Base-by-base conservation (phyloP, 1,284 basidiomycete species). In the Cutaneotrichosporon cavernicola region DNA sequence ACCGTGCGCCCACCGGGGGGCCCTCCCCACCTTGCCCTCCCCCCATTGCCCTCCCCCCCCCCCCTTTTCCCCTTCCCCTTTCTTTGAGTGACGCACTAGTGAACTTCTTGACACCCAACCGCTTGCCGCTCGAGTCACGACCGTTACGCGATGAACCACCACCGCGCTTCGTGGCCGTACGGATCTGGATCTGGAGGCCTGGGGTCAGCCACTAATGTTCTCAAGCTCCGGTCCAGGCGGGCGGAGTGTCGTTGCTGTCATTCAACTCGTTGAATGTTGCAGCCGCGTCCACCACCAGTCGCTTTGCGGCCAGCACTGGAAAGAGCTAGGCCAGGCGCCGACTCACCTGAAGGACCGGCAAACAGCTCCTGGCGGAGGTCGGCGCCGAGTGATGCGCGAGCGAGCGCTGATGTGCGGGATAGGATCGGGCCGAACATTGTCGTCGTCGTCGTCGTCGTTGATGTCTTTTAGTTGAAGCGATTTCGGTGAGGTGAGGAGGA, bases 101-200 rank as follows among this genome's bases (percentile, higher is more conserved):
- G 80, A 92, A 97, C 81, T 92, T 92, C 83, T 97, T 97, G 51
- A 97, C 84, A 72, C 94, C 95, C 55, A 97, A 81, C 46, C 94
- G 88, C 81, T 92, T 90, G 71, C 94, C 94, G 38, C 91, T 89
- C 3, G 92, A 93, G 66, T 91, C 90, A 69, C 94, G 88, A 71
- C 93, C 89, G 78, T 97, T 97, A 78, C 89, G 88, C 5, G 93
- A 89, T 31, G 89, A 91, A 60, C 94, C 94, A 75, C 94, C 94
- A 61, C 92, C 93, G 60, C 91, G 88, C 81, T 97, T 97, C 61
- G 95, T 97, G 52, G 94, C 92, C 26, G 90, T 95, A 79, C 94
- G 88, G 62, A 95, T 84, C 63, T 93, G 87, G 5, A 69, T 62
- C 46, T 70, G 66, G 36, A 69, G 61, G 51, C 62, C 70, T 72